Conservation (phyloP, 805 yeast genomes). For the Yarrowia deformans region DNA sequence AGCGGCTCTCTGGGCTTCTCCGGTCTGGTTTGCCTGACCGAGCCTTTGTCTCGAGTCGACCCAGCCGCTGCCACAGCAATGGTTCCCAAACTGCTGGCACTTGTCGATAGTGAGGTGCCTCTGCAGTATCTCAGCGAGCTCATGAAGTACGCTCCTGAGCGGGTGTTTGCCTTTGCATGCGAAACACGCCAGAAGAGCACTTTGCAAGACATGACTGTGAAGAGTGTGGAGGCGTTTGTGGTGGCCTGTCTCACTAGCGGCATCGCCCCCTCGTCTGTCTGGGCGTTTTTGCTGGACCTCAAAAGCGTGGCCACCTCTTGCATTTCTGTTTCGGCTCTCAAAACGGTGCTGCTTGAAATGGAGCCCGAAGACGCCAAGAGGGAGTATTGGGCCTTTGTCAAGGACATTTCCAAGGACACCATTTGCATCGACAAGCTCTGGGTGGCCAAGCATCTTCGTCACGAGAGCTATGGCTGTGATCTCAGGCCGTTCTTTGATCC, state of each 20-base stretch:
- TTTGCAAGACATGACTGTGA: conserved; percentile 6
- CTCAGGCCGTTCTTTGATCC: conserved; percentile 6
- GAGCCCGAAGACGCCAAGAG: neutral
- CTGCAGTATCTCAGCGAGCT: conserved; percentile 15
- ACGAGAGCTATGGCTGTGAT: conserved; percentile 18
- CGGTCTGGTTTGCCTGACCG: conserved; percentile 1
- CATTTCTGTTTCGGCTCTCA: conserved; percentile 12
- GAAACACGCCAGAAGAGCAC: neutral
- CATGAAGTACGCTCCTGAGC: neutral
- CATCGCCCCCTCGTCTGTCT: neutral
- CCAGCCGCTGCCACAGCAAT: neutral
- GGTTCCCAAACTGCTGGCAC: conserved; percentile 20
- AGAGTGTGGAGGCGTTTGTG: conserved; percentile 14
- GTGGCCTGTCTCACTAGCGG: neutral
- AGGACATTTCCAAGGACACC: neutral
- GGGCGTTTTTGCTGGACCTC: neutral
- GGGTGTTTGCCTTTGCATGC: conserved; percentile 7
- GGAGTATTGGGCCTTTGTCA: conserved; percentile 5
- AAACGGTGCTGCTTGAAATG: conserved; percentile 21
- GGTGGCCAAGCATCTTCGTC: conserved; percentile 12
- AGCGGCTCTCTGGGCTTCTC: conserved; percentile 3
- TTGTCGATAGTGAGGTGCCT: conserved; percentile 6
- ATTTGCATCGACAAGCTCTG: conserved; percentile 16
- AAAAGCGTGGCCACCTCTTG: conserved; percentile 6
- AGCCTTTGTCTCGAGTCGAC: neutral